Conservation (phyloP, 768 basidiomycete genomes). For the Tulasnella sp. region DNA sequence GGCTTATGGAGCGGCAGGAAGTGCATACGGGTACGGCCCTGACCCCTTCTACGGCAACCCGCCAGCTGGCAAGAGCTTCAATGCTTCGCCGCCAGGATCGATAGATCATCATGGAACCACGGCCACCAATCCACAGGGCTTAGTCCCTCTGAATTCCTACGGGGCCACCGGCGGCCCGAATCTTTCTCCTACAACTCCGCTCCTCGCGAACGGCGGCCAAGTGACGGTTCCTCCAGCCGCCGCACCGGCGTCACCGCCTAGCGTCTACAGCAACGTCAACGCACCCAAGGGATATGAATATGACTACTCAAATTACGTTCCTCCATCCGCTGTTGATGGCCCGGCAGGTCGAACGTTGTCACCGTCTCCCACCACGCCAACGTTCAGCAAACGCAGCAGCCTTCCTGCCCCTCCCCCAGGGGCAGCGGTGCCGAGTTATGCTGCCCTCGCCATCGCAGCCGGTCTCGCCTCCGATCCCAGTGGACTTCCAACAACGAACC, state of each 20-base stretch:
- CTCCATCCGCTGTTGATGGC: neutral
- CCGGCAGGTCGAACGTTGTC: neutral
- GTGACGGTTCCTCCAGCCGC: neutral
- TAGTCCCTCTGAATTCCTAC: neutral
- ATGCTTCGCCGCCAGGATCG: conserved; percentile 8
- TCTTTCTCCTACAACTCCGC: neutral
- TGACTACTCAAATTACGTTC: neutral
- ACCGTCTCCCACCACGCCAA: conserved; percentile 9
- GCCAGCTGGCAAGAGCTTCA: conserved; percentile 6
- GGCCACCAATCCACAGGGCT: neutral
- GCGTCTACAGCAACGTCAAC: conserved; percentile 10
- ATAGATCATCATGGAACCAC: neutral
- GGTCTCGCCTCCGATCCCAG: neutral
- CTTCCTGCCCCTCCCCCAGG: conserved; percentile 9
- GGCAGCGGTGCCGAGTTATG: neutral
- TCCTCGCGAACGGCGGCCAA: neutral
- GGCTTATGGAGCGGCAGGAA: neutral
- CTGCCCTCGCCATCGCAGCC: neutral
- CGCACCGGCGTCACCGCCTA: conserved; percentile 11
- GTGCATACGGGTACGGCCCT: neutral
- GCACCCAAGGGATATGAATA: conserved; percentile 16
- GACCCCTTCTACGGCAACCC: neutral
- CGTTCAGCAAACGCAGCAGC: conserved; percentile 10
- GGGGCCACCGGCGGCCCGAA: neutral
- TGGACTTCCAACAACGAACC: neutral